Evolutionary conservation across 1,139 yeast species (phyloP).

Genomic region (Taphrina wiesneri): DNA sequence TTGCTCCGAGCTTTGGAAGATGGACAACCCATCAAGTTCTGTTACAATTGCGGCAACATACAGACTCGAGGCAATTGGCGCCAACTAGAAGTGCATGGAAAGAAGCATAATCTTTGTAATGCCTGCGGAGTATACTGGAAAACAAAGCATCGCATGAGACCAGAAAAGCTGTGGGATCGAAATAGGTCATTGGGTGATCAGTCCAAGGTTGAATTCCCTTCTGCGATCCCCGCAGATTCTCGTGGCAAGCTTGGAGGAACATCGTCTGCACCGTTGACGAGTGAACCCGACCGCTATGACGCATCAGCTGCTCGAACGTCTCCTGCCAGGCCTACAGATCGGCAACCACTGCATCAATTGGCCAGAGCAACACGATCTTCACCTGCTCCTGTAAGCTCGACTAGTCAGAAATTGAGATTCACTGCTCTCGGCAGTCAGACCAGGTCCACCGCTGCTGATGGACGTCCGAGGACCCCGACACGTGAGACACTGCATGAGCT

Average conservation of each 20-base stretch:
- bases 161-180: conserved; percentile 43
- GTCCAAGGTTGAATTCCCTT: not conserved
- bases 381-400: not conserved
- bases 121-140: conserved; percentile 48
- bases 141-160: conserved; percentile 45
- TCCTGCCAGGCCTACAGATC: conserved; percentile 4
- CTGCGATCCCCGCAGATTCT: not conserved
- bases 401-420: not conserved
- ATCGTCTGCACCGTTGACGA: not conserved
- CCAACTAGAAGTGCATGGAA: conserved; percentile 5
- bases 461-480: conserved; percentile 9
- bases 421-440: not conserved
- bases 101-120: conserved; percentile 43
- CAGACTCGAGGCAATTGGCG: conserved; percentile 30
- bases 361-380: conserved; percentile 13
- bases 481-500: conserved; percentile 15
- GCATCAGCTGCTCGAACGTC: conserved; percentile 7
- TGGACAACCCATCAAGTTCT: conserved; percentile 18
- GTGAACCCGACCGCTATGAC: conserved; percentile 6
- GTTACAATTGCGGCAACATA: conserved; percentile 26
- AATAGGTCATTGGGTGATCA: not conserved
- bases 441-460: not conserved
- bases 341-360: not conserved
- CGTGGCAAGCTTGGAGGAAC: not conserved
- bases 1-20: conserved; percentile 13